phyloP scores from a whole-genome alignment of 176 grass and related monocot genomes.

The Raddia distichophylla region DNA sequence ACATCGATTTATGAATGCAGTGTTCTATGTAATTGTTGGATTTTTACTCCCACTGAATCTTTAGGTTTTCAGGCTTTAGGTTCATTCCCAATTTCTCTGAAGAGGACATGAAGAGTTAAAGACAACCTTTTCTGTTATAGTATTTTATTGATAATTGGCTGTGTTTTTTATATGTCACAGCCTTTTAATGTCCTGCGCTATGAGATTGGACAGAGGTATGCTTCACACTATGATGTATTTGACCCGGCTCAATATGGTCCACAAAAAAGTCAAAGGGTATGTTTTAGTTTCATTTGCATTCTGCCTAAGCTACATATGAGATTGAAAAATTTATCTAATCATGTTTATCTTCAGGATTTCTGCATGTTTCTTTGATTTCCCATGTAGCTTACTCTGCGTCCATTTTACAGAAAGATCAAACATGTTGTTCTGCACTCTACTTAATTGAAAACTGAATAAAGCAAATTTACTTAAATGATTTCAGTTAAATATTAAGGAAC shows the following conservation, averaged over 20 bases:
- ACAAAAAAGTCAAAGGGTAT: conserved; percentile 93
- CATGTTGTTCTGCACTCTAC: background rate
- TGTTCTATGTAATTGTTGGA: background rate
- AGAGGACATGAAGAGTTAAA: background rate
- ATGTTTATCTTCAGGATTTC: background rate
- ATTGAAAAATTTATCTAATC: background rate
- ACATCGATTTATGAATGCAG: background rate
- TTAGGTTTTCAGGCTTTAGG: background rate
- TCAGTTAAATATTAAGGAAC: conserved; percentile 23
- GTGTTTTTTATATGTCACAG: conserved; percentile 55
- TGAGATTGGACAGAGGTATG: conserved; percentile 91
- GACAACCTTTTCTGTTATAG: background rate
- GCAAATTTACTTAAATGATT: background rate
- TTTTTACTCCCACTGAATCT: background rate
- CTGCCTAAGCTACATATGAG: background rate
- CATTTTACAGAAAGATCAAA: background rate
- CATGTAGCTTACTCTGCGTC: background rate
- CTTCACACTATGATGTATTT: conserved; percentile 96
- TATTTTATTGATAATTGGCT: conserved; percentile 10
- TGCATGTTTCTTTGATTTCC: background rate
- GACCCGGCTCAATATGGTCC: conserved; percentile 91
- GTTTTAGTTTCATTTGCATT: conserved; percentile 31
- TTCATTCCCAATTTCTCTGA: conserved; percentile 10
- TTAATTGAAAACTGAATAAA: conserved; percentile 3
- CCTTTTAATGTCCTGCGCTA: conserved; percentile 87